These are phyloP conservation scores for Globisporangium yorkense DNA, from an alignment of 352 stramenopile species.

Conservation along the genomic window DNA sequence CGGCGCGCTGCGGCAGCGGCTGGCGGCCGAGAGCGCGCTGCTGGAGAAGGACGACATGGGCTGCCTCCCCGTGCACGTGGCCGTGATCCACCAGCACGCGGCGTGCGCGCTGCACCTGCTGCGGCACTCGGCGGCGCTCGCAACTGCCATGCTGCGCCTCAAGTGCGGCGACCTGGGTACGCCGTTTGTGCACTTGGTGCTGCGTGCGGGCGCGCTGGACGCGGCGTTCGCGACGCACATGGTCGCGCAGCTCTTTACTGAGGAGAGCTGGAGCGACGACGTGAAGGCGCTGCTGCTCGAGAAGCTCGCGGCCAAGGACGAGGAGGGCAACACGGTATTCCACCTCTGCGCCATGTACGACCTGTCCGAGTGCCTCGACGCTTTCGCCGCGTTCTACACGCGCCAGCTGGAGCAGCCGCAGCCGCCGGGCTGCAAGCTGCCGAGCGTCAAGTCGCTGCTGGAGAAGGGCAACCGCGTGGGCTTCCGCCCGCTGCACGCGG, in stretches of 20 bases:
- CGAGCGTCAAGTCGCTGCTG: conserved; percentile 30
- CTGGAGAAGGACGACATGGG: conserved; percentile 83
- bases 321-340: conserved; percentile 76
- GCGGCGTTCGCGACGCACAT: conserved; percentile 33
- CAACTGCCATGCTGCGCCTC: conserved; percentile 54
- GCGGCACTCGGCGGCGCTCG: conserved; percentile 59
- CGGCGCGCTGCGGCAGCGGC: conserved; percentile 21
- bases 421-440: conserved; percentile 11
- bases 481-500: conserved; percentile 56
- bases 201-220: conserved; percentile 62
- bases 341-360: conserved; percentile 73
- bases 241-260: conserved; percentile 31
- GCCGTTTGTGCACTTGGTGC: conserved; percentile 60
- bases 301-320: conserved; percentile 45
- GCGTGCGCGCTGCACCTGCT: conserved; percentile 43
- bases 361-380: conserved; percentile 34
- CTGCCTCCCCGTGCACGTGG: conserved; percentile 74
- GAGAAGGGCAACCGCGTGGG: conserved; percentile 62
- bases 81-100: conserved; percentile 47
- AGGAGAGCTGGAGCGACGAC: conserved; percentile 17
- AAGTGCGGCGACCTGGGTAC: conserved; percentile 60
- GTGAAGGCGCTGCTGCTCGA: conserved; percentile 46
- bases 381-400: conserved; percentile 39
- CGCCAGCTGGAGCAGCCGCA: conserved; percentile 19
- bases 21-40: conserved; percentile 47